Percentiles rank a stretch among this genome's conserved stretches.
These are phyloP conservation scores for Myriosclerotinia duriaeana DNA, from an alignment of 2,329 filamentous ascomycete species.

Conservation along the genomic window DNA sequence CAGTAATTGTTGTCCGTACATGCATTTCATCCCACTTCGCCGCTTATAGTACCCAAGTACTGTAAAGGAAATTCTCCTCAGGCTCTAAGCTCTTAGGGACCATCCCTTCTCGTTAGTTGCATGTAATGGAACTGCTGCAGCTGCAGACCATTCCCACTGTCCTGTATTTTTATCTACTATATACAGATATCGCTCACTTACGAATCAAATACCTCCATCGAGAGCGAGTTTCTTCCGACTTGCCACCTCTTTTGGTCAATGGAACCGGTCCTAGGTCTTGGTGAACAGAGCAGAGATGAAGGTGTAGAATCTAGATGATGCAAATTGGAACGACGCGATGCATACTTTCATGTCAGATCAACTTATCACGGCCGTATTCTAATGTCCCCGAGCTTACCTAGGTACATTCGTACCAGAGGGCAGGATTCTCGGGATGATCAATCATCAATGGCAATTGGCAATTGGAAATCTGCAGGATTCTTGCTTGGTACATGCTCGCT, in stretches of 20 bases:
- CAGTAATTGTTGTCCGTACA: slow-evolving; percentile 20
- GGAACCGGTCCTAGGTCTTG: neutral
- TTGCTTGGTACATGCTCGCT: slow-evolving; percentile 10
- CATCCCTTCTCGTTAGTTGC: slow-evolving; percentile 22
- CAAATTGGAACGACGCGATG: slow-evolving; percentile 9
- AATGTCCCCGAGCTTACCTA: slow-evolving; percentile 6
- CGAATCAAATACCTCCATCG: slow-evolving; percentile 2
- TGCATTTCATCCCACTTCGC: slow-evolving; percentile 19
- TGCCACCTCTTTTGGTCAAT: slow-evolving; percentile 2
- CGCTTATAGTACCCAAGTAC: slow-evolving; percentile 5
- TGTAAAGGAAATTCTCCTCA: neutral
- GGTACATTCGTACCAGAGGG: slow-evolving; percentile 12
- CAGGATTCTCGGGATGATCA: slow-evolving; percentile 9
- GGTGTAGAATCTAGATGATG: slow-evolving; percentile 6
- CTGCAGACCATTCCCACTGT: slow-evolving; percentile 15
- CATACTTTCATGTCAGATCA: slow-evolving; percentile 13
- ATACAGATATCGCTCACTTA: slow-evolving; percentile 13
- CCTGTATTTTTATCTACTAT: slow-evolving; percentile 7
- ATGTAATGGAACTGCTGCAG: slow-evolving; percentile 2
- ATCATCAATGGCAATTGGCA: slow-evolving; percentile 5
- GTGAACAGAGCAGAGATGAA: neutral
- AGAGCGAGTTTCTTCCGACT: slow-evolving; percentile 9
- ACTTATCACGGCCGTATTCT: slow-evolving; percentile 14
- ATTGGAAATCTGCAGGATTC: slow-evolving; percentile 4
- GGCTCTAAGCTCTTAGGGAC: neutral